Conservation (phyloP, 2,329 filamentous ascomycete species). For the Lasiodiplodia sp. region DNA sequence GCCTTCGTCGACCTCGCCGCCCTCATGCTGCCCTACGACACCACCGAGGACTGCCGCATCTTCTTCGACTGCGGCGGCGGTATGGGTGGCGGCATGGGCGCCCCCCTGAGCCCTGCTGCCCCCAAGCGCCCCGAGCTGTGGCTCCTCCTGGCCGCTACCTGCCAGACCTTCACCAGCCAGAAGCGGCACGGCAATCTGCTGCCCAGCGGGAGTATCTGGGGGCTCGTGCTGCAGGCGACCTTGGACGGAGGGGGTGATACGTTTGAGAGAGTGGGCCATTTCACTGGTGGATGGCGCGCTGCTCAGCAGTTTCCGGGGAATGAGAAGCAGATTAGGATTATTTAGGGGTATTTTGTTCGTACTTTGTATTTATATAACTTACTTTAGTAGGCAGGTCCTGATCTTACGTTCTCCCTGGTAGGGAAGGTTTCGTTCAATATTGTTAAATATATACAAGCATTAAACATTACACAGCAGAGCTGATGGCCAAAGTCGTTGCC, state of each 20-base stretch:
- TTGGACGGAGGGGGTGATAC: not conserved
- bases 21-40: slow-evolving; percentile 9
- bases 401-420: no score
- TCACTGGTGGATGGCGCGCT: slow-evolving; percentile 1
- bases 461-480: no score
- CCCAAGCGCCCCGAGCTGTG: not conserved
- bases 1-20: slow-evolving; percentile 2
- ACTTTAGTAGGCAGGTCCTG: no score
- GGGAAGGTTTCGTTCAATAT: no score
- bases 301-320: slow-evolving; percentile 22
- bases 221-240: not conserved
- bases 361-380: not conserved
- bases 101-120: not conserved
- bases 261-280: slow-evolving; percentile 7
- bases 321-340: slow-evolving; percentile 2
- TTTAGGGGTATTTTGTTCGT: not conserved
- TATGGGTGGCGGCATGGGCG: not conserved
- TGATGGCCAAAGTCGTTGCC: no score
- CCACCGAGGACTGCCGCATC: slow-evolving; percentile 19
- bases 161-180: slow-evolving; percentile 17
- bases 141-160: not conserved
- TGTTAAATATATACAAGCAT: no score
- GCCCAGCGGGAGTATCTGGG: slow-evolving; percentile 15
- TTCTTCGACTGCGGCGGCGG: slow-evolving; percentile 9
- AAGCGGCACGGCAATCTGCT: slow-evolving; percentile 15